Evolutionary conservation across 257 asterid genomes (phyloP).

Genomic region (Handroanthus guayacan): DNA sequence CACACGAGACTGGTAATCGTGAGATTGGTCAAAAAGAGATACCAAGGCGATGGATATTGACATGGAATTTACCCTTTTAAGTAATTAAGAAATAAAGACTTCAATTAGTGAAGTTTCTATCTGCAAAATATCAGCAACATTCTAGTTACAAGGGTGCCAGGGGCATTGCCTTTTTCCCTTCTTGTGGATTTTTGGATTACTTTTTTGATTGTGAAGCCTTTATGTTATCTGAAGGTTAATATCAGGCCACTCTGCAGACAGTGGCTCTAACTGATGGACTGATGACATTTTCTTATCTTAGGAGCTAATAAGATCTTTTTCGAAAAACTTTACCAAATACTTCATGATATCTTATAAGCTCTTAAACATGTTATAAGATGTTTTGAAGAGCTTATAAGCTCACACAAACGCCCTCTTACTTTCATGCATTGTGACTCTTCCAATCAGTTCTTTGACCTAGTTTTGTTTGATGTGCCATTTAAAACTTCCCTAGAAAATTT

Average conservation of each 20-base stretch:
- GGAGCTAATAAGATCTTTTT: no score
- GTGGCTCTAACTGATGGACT: neutral
- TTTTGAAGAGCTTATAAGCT: no score
- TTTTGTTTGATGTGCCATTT: neutral
- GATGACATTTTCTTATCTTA: no score
- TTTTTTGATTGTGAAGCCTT: neutral
- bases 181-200: neutral
- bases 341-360: no score
- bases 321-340: no score
- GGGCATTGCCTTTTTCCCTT: neutral
- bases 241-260: neutral
- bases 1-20: neutral
- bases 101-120: neutral
- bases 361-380: no score
- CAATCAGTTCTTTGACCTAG: slow-evolving; percentile 7
- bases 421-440: slow-evolving; percentile 13
- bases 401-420: neutral
- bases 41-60: neutral
- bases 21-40: neutral
- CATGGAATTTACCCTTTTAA: neutral
- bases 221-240: neutral
- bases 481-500: neutral
- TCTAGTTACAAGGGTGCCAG: slow-evolving; percentile 3
- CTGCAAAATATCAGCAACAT: neutral
- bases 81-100: neutral